A percentile compares a stretch with the other conserved stretches of the same genome.
Conservation (phyloP, 345 rosid genomes). For the Heritiera fomes region DNA sequence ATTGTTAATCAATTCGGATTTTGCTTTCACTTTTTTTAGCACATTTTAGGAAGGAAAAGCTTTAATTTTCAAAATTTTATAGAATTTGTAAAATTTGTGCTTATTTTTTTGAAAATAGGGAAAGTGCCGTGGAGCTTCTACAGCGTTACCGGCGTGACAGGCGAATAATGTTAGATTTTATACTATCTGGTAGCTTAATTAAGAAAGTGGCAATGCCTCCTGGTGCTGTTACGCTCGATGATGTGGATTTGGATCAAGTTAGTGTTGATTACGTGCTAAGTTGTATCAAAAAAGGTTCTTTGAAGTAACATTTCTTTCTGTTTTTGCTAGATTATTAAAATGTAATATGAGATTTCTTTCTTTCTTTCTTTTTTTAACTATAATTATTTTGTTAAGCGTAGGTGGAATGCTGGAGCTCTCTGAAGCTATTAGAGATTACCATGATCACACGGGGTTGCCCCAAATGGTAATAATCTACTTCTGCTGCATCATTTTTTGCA, state of each 20-base stretch:
- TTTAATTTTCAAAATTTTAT: neutral
- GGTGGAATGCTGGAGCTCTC: conserved; percentile 91
- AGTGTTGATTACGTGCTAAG: conserved; percentile 89
- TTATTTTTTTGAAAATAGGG: conserved; percentile 42
- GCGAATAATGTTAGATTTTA: conserved; percentile 73
- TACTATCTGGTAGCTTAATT: conserved; percentile 80
- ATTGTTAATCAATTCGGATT: conserved; percentile 4
- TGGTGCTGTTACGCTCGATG: conserved; percentile 93
- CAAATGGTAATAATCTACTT: conserved; percentile 56
- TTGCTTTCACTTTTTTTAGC: neutral
- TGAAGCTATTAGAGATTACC: conserved; percentile 93
- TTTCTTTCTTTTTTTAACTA: neutral
- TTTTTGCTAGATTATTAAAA: conserved; percentile 17
- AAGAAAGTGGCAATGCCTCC: conserved; percentile 98
- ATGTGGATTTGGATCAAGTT: conserved; percentile 98
- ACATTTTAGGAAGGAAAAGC: neutral
- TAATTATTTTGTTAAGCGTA: conserved; percentile 26
- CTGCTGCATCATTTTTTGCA: neutral
- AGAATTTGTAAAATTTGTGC: neutral
- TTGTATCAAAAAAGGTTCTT: conserved; percentile 82
- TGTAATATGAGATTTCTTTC: conserved; percentile 6
- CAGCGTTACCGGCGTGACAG: conserved; percentile 93
- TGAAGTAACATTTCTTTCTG: conserved; percentile 1
- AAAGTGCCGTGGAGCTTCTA: conserved; percentile 67
- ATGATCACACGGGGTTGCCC: conserved; percentile 79